Evolutionary conservation across 306 rosid species (phyloP).

Genomic region (Quercus variabilis): DNA sequence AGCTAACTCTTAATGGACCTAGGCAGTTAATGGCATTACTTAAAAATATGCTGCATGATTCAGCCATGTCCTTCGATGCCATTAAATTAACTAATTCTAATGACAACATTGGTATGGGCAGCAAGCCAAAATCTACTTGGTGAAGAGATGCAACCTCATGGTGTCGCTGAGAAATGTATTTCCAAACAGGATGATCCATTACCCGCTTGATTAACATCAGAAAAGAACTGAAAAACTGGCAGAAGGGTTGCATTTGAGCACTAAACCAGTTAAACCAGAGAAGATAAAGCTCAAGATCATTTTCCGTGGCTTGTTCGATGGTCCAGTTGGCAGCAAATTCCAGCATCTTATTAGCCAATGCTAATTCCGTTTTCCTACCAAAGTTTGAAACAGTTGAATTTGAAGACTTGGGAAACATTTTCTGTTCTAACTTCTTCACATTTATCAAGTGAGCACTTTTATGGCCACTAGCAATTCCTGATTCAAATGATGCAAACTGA

Average conservation of each 20-base stretch:
- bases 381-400: constrained; percentile 4
- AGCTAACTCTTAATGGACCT: constrained; percentile 47
- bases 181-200: constrained; percentile 71
- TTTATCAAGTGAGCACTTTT: constrained; percentile 36
- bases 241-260: constrained; percentile 52
- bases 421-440: constrained; percentile 29
- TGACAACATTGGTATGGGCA: constrained; percentile 55
- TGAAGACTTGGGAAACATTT: constrained; percentile 48
- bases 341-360: constrained; percentile 48
- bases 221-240: constrained; percentile 43
- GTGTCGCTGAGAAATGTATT: constrained; percentile 33
- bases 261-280: constrained; percentile 61
- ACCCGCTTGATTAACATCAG: constrained; percentile 34
- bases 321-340: constrained; percentile 82
- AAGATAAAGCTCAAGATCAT: constrained; percentile 63
- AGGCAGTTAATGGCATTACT: constrained; percentile 58
- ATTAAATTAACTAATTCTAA: constrained; percentile 46
- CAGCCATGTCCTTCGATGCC: constrained; percentile 24
- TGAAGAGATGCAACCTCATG: constrained; percentile 17
- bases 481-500: constrained; percentile 52
- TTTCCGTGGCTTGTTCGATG: constrained; percentile 68
- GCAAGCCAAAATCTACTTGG: constrained; percentile 33
- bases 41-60: constrained; percentile 21
- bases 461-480: constrained; percentile 29
- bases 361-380: constrained; percentile 23